Conservation (phyloP, 495 filamentous ascomycete genomes). For the Daldinia loculata region DNA sequence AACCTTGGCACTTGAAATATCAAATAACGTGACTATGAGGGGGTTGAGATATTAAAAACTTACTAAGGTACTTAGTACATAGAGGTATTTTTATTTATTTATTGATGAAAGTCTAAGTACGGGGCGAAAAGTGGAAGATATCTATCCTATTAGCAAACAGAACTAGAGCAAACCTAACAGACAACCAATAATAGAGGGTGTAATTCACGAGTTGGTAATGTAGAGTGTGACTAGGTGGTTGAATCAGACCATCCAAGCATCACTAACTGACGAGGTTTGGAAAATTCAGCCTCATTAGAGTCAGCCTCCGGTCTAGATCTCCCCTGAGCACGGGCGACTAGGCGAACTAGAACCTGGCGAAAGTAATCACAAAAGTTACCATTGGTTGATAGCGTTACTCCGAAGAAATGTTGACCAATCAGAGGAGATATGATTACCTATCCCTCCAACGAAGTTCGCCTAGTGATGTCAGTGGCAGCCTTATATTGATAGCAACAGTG, state of each 20-base stretch:
- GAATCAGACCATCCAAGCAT: slow-evolving; percentile 19
- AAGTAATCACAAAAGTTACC: slow-evolving; percentile 31
- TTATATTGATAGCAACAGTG: neutral
- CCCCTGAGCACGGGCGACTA: neutral
- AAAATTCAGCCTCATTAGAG: slow-evolving; percentile 24
- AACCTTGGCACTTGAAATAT: too few relatives aligned
- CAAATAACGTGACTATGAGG: neutral
- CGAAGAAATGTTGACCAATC: slow-evolving; percentile 22
- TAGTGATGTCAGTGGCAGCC: slow-evolving; percentile 37
- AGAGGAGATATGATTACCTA: slow-evolving; percentile 35
- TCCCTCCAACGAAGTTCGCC: slow-evolving; percentile 11
- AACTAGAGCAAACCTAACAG: slow-evolving; percentile 11
- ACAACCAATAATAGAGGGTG: slow-evolving; percentile 11
- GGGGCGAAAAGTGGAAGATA: neutral
- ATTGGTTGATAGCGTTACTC: slow-evolving; percentile 18
- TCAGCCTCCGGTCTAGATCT: slow-evolving; percentile 26
- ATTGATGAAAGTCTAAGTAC: neutral
- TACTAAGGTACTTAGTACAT: too few relatives aligned
- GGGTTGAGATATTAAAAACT: too few relatives aligned
- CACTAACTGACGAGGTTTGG: neutral
- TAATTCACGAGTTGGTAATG: slow-evolving; percentile 3
- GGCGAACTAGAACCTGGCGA: slow-evolving; percentile 2
- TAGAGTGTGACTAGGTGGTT: slow-evolving; percentile 3
- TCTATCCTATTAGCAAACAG: neutral
- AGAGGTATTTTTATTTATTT: neutral